Evolutionary conservation across 163 green algal species (phyloP), one percentile per base, ranked within the genome.

Genomic region (Volvox carteri): DNA sequence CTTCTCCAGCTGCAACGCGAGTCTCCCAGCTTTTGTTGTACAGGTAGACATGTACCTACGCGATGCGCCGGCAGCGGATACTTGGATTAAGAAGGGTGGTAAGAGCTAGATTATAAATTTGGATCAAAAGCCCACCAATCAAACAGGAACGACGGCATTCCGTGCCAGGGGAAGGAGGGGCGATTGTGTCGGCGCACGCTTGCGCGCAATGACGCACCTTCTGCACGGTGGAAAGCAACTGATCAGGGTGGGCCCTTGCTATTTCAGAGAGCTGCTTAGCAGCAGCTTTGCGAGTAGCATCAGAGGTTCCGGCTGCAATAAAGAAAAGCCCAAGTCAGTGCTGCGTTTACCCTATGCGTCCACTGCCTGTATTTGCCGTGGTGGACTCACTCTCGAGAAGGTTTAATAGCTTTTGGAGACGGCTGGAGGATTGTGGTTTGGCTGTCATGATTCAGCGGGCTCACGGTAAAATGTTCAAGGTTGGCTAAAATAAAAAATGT

Each of bases 371-470:
- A 60, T 60, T 19, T 72, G 8, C 23, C 21, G n/a, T 12, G 60
- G 60, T 72, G 9, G 4, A 85, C 95, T 74, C 86, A 98, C 96
- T 94, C 86, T 98, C 94, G 4, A 98, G 87, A 9, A 98, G 87
- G 28, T 93, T 90, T 8, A 98, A 83, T 4, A 98, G 92, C 89
- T 98, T 98, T 19, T 97, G 85, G 11, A 98, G 91, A 9, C 96
- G 92, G 48, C 84, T 89, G 23, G 84, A 89, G 7, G 70, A 77
- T 50, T 77, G 72, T 12, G 84, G 84, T 68, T 89, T 89, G 5
- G 33, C 41, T 0, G 35, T 81, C 80, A 86, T 86, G 25, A 42
- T 65, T 67, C 25, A 12, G 18, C 39, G 1, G 39, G 39, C 33
- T 56, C 70, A 56, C 18, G 30, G 70, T 78, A 1, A 58, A 33